Evolutionary conservation across 768 basidiomycete species (phyloP), one percentile per base, ranked within the genome.

Genomic region (Cystobasidium tubakii): DNA sequence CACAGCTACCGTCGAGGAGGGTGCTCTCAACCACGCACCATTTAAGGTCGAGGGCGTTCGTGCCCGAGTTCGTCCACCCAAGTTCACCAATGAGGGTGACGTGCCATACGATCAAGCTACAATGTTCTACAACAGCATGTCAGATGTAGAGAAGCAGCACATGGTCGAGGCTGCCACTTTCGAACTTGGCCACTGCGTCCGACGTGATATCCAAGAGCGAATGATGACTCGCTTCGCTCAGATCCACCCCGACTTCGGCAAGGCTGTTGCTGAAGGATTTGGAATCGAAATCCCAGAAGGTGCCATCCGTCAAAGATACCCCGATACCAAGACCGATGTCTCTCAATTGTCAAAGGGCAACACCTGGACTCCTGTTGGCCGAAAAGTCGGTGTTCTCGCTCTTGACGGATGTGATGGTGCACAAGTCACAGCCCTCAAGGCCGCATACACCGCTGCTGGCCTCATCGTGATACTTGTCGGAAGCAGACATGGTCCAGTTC

Each of bases 121-220:
- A 69, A 83, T 92, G 1, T 94, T 93, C 84, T 88, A 86, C 82
- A 93, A 95, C 82, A 93, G 91, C 6, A 84, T 94, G 60, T 78
- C 85, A 0, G 77, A 83, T 0, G 80, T 86, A 70, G 92, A 94
- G 83, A 87, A 88, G 81, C 75, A 82, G n/a, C 90, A 93, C 80
- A 82, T 92, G 34, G 82, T 86, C 62, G 78, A 82, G 2, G 91
- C 90, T 3, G 84, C 90, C 73, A 86, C 87, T 15, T 94, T 95
- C 80, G 92, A 93, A 81, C 84, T 95, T 39, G 87, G 87, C 73
- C 90, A 92, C 79, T 90, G 89, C 81, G 88, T 90, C 65, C 90
- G 92, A 77, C 85, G 85, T 0, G 81, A 83, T 1, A 89, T 94
- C 0, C 89, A 88, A 80, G 82, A 86, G 79, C 83, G 83, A 1